phyloP scores from a whole-genome alignment of 768 basidiomycete species.

The Rhizopogon sp. region DNA sequence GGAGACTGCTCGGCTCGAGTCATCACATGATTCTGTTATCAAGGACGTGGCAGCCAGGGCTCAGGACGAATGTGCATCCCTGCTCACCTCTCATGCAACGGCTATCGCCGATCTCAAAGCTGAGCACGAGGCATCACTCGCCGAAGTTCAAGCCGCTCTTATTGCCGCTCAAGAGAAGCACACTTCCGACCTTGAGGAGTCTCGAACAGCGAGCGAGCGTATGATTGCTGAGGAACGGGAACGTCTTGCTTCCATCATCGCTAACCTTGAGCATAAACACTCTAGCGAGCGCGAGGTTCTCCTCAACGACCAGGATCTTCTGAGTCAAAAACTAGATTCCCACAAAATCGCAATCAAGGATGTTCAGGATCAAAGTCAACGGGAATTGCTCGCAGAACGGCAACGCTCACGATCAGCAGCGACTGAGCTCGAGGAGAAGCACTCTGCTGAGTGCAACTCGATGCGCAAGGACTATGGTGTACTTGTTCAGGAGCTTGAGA shows the following conservation, averaged over 20 bases:
- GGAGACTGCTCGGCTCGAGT: conserved; percentile 45
- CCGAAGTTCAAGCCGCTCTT: conserved; percentile 35
- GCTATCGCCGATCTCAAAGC: conserved; percentile 34
- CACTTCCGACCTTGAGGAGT: conserved; percentile 31
- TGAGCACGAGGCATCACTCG: conserved; percentile 45
- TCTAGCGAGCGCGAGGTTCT: conserved; percentile 41
- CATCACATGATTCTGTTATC: conserved; percentile 40
- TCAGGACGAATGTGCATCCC: conserved; percentile 30
- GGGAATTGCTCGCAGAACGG: conserved; percentile 22
- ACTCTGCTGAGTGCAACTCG: conserved; percentile 16
- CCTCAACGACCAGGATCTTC: conserved; percentile 29
- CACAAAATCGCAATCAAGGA: conserved; percentile 41
- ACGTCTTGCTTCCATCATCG: conserved; percentile 37
- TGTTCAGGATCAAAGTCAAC: conserved; percentile 12
- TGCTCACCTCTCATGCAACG: conserved; percentile 39
- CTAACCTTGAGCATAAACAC: conserved; percentile 47
- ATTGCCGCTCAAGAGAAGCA: conserved; percentile 32
- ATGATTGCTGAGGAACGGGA: conserved; percentile 43
- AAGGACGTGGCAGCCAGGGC: conserved; percentile 21
- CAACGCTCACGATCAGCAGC: conserved; percentile 17
- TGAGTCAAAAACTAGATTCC: conserved; percentile 52
- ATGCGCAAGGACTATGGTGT: conserved; percentile 44
- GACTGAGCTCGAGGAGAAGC: conserved; percentile 12
- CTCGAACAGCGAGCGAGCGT: conserved; percentile 26
- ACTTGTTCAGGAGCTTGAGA: conserved; percentile 47